Percentiles rank a stretch among this genome's conserved stretches.
These are phyloP conservation scores for Lotus japonicus DNA, from an alignment of 306 rosid genomes.

Conservation along the genomic window DNA sequence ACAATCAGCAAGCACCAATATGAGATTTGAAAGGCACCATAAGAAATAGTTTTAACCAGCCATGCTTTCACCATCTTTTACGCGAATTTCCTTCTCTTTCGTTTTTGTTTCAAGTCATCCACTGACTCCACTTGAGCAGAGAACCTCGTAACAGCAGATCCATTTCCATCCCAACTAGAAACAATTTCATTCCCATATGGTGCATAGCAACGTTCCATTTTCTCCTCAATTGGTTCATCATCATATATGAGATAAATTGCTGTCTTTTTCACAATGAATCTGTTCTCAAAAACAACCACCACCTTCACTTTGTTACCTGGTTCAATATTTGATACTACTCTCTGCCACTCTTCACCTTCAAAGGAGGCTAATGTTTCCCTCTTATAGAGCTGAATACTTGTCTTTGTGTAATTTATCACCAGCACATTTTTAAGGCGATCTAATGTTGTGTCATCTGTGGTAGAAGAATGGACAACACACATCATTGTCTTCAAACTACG, in stretches of 20 bases:
- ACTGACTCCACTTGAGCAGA: neutral
- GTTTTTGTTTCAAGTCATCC: neutral
- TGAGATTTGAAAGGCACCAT: neutral
- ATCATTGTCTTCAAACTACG: neutral
- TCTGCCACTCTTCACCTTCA: neutral
- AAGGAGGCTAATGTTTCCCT: neutral
- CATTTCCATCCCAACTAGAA: neutral
- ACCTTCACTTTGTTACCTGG: neutral
- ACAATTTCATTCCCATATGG: neutral
- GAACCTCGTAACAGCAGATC: neutral
- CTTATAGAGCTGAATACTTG: neutral
- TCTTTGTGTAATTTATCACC: slow-evolving; percentile 3
- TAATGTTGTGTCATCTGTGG: neutral
- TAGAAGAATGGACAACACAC: neutral
- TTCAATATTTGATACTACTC: neutral
- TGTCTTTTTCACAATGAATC: neutral
- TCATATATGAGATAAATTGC: neutral
- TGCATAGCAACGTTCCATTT: neutral
- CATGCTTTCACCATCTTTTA: neutral
- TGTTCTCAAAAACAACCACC: neutral
- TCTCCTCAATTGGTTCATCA: neutral
- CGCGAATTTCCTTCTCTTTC: neutral
- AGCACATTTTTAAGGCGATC: neutral
- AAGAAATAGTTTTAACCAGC: neutral
- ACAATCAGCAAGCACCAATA: neutral